Percentiles rank a stretch among this genome's conserved stretches.
Evolutionary conservation across 2,329 filamentous ascomycete species (phyloP).

Genomic region (Diaporthe sp.): DNA sequence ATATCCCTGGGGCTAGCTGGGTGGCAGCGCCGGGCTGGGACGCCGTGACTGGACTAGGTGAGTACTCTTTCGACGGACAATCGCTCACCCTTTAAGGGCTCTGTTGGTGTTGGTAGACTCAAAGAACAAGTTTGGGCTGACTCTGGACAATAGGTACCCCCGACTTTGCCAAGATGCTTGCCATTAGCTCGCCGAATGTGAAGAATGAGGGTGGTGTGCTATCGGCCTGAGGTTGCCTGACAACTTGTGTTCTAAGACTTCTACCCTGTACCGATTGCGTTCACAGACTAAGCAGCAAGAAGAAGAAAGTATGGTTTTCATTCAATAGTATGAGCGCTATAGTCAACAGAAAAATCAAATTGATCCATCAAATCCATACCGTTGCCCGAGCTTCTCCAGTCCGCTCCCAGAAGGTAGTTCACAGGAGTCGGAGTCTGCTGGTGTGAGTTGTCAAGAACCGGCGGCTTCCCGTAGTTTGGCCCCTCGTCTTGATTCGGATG

Average conservation of each 20-base stretch:
- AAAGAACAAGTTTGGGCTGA: background rate
- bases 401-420: too few relatives aligned
- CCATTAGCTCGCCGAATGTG: conserved; percentile 20
- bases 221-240: background rate
- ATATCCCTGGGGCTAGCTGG: conserved; percentile 39
- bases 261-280: background rate
- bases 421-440: too few relatives aligned
- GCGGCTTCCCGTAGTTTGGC: too few relatives aligned
- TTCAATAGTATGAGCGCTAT: too few relatives aligned
- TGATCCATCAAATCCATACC: too few relatives aligned
- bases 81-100: too few relatives aligned
- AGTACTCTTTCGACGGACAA: background rate
- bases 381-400: too few relatives aligned
- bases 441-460: too few relatives aligned
- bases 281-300: background rate
- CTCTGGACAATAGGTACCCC: background rate
- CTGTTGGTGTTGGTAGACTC: too few relatives aligned
- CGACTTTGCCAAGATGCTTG: conserved; percentile 6
- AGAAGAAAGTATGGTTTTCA: too few relatives aligned
- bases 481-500: too few relatives aligned
- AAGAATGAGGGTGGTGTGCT: conserved; percentile 7
- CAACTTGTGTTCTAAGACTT: background rate
- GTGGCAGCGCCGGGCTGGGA: conserved; percentile 41
- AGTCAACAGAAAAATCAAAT: too few relatives aligned
- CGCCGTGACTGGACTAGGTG: conserved; percentile 41